Evolutionary conservation across 2,329 filamentous ascomycete species (phyloP), one percentile per base, ranked within the genome.

Genomic region (Cladobotryum protrusum): DNA sequence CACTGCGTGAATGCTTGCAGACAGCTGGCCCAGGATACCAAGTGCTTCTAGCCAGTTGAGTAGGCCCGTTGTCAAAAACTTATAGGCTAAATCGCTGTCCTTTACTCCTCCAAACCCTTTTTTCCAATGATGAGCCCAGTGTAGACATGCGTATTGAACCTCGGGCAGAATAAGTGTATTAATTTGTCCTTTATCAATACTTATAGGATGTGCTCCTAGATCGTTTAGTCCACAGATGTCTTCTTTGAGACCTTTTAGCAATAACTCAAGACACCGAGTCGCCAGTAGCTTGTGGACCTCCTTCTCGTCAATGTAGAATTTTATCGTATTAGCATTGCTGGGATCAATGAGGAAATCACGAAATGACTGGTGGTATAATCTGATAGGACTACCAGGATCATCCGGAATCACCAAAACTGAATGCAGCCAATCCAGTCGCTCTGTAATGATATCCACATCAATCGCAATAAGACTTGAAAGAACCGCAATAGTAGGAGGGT

Each of bases 21-120:
- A 41, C 13, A 45, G 42, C 34, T 61, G 59, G 19, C 59, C 57
- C 33, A 69, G 52, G 15, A 67, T 56, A 47, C 63, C 63, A 12
- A 70, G 56, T n/a, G 62, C 67, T 54, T 72, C 67, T 12, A 72
- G 56, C 68, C 67, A 72, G 50, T 72, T 59, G 5, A 73, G 67
- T 46, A 72, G 58, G 50, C 70, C 64, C 14, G 50, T 33, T 19
- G 58, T 49, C 4, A 73, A 57, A 54, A 73, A 73, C 60, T 59
- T 7, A 6, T 45, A 29, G 3, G 29, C 49, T 43, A 20, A 8
- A 3, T 51, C 11, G 29, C 53, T 50, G 46, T 69, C 63, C 44
- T 53, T 48, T 52, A 67, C 59, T 45, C 50, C 57, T 47, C 37
- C 33, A 36, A 52, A 52, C 54, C 61, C 63, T 33, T 60, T 47